Base-by-base conservation (phyloP, 306 rosid species). In the Cicer judaicum region DNA sequence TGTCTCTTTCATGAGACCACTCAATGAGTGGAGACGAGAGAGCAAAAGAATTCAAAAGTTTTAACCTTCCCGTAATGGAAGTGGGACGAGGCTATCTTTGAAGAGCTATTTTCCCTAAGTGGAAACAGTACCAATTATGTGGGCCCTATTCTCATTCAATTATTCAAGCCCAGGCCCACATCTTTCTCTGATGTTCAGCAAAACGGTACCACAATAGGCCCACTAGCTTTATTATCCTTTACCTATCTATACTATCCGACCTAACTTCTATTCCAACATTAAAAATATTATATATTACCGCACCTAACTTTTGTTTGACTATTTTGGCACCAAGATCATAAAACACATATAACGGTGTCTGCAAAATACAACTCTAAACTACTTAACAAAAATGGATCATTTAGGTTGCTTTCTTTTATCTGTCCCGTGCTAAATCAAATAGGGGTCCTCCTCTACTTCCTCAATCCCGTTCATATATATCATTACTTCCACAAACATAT, bases 161-260 rank as follows among this genome's bases (percentile, higher is more conserved):
- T 73, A 85, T 84, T 57, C 75, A 74, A 76, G 94, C 90, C 91
- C 95, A 89, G 94, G 88, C 92, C 97, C 92, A 91, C 90, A 70
- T 15, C 11, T 63, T 42, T 73, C 47, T 70, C 60, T 69, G 36
- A 2, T n/a, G 53, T 44, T 1, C 21, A 10, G 36, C 10, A 36
- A 8, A 2, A 2, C 11, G 24, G 75, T 73, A 64, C 81, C 75
- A 11, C 15, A 12, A 12, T 7, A 83, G 97, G 89, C 90, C 92
- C 96, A 90, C 91, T 15, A 0, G 42, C 74, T 76, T 85, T 77
- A 85, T 81, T 72, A 60, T 75, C 78, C 82, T 72, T 68, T 47
- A 43, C 67, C 81, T 34, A 19, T 68, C 19, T 56, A 52, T 34
- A 19, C 21, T 19, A 19, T 19, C 41, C 71, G 16, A 83, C 89